A percentile compares a stretch with the other conserved stretches of the same genome.
Conservation (phyloP, 495 filamentous ascomycete species). For the Cercophora sp. region DNA sequence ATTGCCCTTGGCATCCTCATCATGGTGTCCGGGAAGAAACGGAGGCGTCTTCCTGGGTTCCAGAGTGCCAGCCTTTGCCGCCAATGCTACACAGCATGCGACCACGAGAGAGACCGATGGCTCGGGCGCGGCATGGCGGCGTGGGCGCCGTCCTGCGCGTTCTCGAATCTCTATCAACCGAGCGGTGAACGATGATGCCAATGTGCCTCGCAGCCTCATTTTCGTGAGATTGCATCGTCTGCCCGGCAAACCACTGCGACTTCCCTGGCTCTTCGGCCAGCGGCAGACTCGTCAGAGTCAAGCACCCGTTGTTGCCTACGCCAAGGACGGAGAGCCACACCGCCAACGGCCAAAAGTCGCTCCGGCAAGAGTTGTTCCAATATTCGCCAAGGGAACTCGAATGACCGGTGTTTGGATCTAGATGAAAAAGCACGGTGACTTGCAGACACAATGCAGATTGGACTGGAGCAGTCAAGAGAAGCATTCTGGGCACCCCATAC, state of each 20-base stretch:
- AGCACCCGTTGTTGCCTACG: no score
- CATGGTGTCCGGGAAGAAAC: no score
- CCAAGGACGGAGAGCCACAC: no score
- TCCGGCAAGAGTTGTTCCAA: no score
- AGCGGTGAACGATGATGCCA: conserved; percentile 13
- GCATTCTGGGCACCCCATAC: background rate
- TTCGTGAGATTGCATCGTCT: conserved; percentile 1
- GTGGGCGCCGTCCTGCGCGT: background rate
- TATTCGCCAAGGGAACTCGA: no score
- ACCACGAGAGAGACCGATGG: background rate
- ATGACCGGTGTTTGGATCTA: no score
- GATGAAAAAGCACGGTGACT: background rate
- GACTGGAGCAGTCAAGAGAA: conserved; percentile 4
- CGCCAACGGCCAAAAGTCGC: no score
- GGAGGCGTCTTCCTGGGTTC: no score
- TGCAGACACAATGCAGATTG: conserved; percentile 1
- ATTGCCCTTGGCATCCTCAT: no score
- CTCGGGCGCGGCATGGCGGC: no score
- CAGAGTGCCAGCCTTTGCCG: no score
- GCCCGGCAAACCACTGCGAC: conserved; percentile 8
- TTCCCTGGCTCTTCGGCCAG: conserved; percentile 14
- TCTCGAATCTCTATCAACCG: background rate
- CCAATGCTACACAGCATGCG: conserved; percentile 7
- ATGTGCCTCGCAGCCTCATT: conserved; percentile 15
- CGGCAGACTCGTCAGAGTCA: conserved; percentile 12